Evolutionary conservation across 768 basidiomycete genomes (phyloP).

Genomic region (Phanerochaete carnosa): DNA sequence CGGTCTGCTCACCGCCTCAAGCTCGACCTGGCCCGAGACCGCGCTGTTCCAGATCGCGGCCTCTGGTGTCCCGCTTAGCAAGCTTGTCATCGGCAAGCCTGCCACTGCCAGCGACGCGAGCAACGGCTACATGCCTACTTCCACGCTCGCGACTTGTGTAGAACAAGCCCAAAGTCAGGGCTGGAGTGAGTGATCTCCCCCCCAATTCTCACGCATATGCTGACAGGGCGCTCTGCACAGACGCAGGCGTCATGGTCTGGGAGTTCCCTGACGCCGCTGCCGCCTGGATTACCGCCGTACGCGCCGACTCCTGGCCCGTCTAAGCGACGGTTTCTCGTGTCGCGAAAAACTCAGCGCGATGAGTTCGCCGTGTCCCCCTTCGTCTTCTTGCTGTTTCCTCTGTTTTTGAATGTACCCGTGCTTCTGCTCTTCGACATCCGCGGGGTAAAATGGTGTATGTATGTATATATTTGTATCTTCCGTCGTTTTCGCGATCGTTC

Average conservation of each 20-base stretch:
- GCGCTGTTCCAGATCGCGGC: slow-evolving; percentile 54
- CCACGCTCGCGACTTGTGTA: slow-evolving; percentile 57
- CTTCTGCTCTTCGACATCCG: too few species aligned
- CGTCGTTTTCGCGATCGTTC: too few species aligned
- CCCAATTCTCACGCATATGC: background rate
- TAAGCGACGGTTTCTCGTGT: background rate
- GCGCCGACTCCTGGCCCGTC: slow-evolving; percentile 32
- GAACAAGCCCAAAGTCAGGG: slow-evolving; percentile 55
- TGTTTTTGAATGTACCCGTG: too few species aligned
- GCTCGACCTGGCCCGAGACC: slow-evolving; percentile 57
- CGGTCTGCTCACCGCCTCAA: slow-evolving; percentile 56
- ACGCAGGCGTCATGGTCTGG: slow-evolving; percentile 38
- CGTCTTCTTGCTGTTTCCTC: too few species aligned
- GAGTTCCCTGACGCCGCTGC: slow-evolving; percentile 38
- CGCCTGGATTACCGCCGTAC: slow-evolving; percentile 37
- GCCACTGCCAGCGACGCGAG: slow-evolving; percentile 37
- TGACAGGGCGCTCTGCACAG: slow-evolving; percentile 17
- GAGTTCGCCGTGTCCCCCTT: too few species aligned
- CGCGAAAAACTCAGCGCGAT: too few species aligned
- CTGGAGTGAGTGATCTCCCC: slow-evolving; percentile 51
- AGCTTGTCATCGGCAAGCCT: slow-evolving; percentile 58
- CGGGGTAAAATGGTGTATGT: too few species aligned
- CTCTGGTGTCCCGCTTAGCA: slow-evolving; percentile 41
- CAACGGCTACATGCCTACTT: slow-evolving; percentile 56
- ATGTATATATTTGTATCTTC: too few species aligned